These are phyloP conservation scores for Gleditsia sinensis DNA, from an alignment of 306 rosid genomes.

Conservation along the genomic window DNA sequence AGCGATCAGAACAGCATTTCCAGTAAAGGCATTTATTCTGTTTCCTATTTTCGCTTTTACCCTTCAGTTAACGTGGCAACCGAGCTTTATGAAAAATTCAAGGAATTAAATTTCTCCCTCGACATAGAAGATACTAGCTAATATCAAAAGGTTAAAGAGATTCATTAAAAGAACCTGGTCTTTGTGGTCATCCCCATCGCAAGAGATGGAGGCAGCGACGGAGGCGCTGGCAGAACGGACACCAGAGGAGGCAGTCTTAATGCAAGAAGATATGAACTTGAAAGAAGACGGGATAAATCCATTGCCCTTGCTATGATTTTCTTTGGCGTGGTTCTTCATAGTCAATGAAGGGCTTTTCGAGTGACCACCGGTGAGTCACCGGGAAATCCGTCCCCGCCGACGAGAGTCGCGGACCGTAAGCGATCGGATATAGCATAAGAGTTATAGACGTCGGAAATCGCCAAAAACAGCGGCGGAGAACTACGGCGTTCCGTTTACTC, in stretches of 20 bases:
- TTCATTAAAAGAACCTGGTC: constrained; percentile 64
- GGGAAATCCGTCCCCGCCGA: constrained; percentile 58
- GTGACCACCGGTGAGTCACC: constrained; percentile 64
- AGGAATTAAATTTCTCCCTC: not conserved
- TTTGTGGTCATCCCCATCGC: constrained; percentile 59
- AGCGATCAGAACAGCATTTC: not conserved
- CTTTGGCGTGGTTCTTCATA: constrained; percentile 79
- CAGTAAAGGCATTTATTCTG: not conserved
- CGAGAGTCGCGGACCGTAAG: constrained; percentile 55
- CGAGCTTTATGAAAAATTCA: not conserved
- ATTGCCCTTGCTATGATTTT: constrained; percentile 54
- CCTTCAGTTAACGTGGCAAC: not conserved
- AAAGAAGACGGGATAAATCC: constrained; percentile 85
- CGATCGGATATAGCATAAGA: constrained; percentile 74
- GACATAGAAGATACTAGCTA: not conserved
- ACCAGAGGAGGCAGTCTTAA: constrained; percentile 91
- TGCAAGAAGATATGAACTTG: constrained; percentile 87
- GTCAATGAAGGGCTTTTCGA: constrained; percentile 30
- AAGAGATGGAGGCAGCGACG: constrained; percentile 82
- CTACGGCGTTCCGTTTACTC: constrained; percentile 26
- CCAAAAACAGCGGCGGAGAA: constrained; percentile 36
- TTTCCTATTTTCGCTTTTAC: not conserved
- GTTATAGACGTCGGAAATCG: constrained; percentile 14
- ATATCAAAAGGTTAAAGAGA: not conserved
- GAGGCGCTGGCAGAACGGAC: constrained; percentile 84